phyloP scores from a whole-genome alignment of 2,329 filamentous ascomycete genomes.

The Lachnellula occidentalis region DNA sequence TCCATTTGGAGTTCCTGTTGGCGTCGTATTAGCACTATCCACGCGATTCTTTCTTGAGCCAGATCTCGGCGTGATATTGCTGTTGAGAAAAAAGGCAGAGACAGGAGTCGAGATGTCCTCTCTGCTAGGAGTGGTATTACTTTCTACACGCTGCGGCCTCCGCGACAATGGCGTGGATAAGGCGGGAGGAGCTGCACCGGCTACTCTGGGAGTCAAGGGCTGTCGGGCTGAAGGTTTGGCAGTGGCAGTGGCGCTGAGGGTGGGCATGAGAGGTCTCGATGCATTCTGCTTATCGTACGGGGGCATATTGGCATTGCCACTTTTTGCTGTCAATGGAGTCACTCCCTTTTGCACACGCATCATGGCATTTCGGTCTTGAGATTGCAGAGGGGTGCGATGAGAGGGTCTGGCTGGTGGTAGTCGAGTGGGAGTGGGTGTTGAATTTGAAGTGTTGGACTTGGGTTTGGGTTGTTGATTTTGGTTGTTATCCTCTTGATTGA shows the following conservation, averaged over 20 bases:
- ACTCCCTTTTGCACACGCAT: slow-evolving; percentile 34
- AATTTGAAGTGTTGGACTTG: slow-evolving; percentile 7
- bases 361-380: slow-evolving; percentile 38
- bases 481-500: slow-evolving; percentile 11
- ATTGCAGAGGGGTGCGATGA: slow-evolving; percentile 21
- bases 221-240: slow-evolving; percentile 48
- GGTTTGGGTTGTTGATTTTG: slow-evolving; percentile 2
- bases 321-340: slow-evolving; percentile 21
- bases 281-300: slow-evolving; percentile 46
- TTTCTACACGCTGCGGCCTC: slow-evolving; percentile 45
- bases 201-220: slow-evolving; percentile 56
- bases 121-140: slow-evolving; percentile 16
- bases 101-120: slow-evolving; percentile 51
- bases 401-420: slow-evolving; percentile 19
- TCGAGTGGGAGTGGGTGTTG: slow-evolving; percentile 10
- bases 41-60: slow-evolving; percentile 66
- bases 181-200: slow-evolving; percentile 29
- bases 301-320: slow-evolving; percentile 36
- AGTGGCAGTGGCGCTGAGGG: slow-evolving; percentile 57
- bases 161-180: slow-evolving; percentile 31
- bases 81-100: slow-evolving; percentile 53
- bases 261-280: slow-evolving; percentile 57
- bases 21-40: slow-evolving; percentile 63
- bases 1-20: slow-evolving; percentile 51
- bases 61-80: slow-evolving; percentile 74